These are phyloP conservation scores for Lotmaria passim DNA, from an alignment of 208 protist species.

Conservation along the genomic window DNA sequence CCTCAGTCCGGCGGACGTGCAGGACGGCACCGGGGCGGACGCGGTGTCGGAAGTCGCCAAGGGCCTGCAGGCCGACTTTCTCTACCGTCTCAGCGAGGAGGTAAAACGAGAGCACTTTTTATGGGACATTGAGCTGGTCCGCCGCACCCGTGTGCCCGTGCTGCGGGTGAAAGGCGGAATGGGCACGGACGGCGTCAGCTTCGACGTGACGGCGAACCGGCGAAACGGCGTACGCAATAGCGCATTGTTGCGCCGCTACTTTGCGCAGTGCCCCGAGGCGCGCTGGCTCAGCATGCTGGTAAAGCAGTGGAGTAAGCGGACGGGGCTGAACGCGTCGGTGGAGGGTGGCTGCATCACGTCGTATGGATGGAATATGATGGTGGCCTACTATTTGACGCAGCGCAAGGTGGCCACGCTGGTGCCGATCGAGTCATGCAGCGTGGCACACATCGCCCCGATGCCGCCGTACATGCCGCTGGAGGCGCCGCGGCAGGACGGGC, in stretches of 20 bases:
- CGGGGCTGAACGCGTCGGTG: slow-evolving; percentile 71
- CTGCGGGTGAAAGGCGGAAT: slow-evolving; percentile 52
- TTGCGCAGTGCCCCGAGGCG: slow-evolving; percentile 58
- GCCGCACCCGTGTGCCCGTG: slow-evolving; percentile 87
- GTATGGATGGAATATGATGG: slow-evolving; percentile 90
- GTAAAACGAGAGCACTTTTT: slow-evolving; percentile 40
- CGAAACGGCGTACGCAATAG: slow-evolving; percentile 91
- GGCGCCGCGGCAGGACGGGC: slow-evolving; percentile 20
- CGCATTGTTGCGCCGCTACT: slow-evolving; percentile 75
- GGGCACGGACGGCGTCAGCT: slow-evolving; percentile 40
- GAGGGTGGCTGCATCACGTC: slow-evolving; percentile 83
- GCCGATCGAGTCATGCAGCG: slow-evolving; percentile 48
- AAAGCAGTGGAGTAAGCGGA: slow-evolving; percentile 87
- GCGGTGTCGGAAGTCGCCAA: slow-evolving; percentile 69
- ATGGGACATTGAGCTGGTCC: slow-evolving; percentile 75
- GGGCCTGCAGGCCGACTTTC: slow-evolving; percentile 66
- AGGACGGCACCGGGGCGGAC: slow-evolving; percentile 63
- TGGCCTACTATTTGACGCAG: slow-evolving; percentile 82
- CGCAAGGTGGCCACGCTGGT: slow-evolving; percentile 66
- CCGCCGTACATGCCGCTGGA: slow-evolving; percentile 35
- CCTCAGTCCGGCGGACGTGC: slow-evolving; percentile 42
- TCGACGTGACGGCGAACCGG: slow-evolving; percentile 82
- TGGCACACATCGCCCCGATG: slow-evolving; percentile 44
- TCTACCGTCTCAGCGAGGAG: slow-evolving; percentile 36
- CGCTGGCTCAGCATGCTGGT: slow-evolving; percentile 82